These are phyloP conservation scores for Penicillium subrubescens DNA, from an alignment of 495 filamentous ascomycete genomes.

Conservation along the genomic window DNA sequence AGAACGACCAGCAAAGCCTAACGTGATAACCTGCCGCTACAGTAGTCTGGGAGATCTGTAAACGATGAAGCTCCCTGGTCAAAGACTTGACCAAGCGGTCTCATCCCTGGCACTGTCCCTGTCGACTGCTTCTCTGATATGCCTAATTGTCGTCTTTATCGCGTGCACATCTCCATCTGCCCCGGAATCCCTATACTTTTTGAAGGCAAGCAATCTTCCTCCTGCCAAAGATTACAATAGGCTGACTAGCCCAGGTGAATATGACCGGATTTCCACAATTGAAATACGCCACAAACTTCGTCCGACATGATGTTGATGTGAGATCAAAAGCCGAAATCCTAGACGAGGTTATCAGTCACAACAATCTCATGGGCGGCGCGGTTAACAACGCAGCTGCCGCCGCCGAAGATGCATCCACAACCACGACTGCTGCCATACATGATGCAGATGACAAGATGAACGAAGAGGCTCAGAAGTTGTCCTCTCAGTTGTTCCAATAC, in stretches of 20 bases:
- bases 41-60: background rate
- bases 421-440: constrained; percentile 1
- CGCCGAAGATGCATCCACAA: background rate
- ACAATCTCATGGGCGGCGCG: background rate
- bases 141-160: no score
- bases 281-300: constrained; percentile 1
- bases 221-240: no score
- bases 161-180: no score
- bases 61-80: constrained; percentile 2
- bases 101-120: background rate
- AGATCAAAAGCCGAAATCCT: constrained; percentile 2
- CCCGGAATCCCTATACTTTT: no score
- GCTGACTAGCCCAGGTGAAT: constrained; percentile 1
- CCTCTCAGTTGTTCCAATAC: constrained; percentile 1
- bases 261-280: background rate
- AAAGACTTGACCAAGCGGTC: background rate
- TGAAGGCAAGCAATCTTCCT: no score
- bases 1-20: background rate
- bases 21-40: background rate
- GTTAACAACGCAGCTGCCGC: background rate
- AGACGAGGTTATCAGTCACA: constrained; percentile 2
- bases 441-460: constrained; percentile 2
- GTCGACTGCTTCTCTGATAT: no score
- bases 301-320: background rate
- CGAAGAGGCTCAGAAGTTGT: background rate